Percentiles rank a stretch among this genome's conserved stretches.
phyloP scores from a whole-genome alignment of 768 basidiomycete genomes.

The Trichaptum fuscoviolaceum region DNA sequence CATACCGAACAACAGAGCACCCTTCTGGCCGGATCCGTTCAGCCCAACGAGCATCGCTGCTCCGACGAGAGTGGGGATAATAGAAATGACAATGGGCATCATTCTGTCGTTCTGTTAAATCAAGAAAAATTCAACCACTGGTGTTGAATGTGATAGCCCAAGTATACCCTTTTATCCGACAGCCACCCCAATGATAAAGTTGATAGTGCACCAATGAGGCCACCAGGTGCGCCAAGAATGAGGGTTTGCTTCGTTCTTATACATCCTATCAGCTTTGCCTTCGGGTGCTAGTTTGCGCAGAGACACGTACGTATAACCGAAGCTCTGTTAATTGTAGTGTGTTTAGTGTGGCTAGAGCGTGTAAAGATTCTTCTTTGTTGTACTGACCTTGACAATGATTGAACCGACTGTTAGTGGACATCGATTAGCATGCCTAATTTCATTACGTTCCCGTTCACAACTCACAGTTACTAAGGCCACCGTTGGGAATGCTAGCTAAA shows the following conservation, averaged over 20 bases:
- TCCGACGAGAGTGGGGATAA: slow-evolving; percentile 18
- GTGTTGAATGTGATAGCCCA: neutral
- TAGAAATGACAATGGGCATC: slow-evolving; percentile 19
- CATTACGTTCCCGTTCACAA: neutral
- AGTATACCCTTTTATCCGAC: slow-evolving; percentile 18
- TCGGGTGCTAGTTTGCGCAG: neutral
- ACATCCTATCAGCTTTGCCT: neutral
- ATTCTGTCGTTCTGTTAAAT: slow-evolving; percentile 9
- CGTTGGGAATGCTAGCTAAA: slow-evolving; percentile 20
- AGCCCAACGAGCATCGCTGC: slow-evolving; percentile 22
- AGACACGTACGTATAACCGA: slow-evolving; percentile 17
- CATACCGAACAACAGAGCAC: slow-evolving; percentile 18
- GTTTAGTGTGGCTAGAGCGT: neutral
- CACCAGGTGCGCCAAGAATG: slow-evolving; percentile 21
- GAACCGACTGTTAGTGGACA: slow-evolving; percentile 12
- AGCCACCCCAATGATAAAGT: slow-evolving; percentile 19
- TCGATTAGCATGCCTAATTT: slow-evolving; percentile 6
- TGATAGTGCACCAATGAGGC: slow-evolving; percentile 18
- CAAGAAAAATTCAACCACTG: neutral
- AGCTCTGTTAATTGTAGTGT: slow-evolving; percentile 6
- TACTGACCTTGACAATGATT: slow-evolving; percentile 16
- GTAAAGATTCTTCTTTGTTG: neutral
- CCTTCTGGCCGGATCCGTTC: slow-evolving; percentile 17
- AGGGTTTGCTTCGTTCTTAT: slow-evolving; percentile 17
- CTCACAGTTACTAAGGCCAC: slow-evolving; percentile 18